phyloP scores from a whole-genome alignment of 2,329 filamentous ascomycete species.

The Zymoseptoria brevis region DNA sequence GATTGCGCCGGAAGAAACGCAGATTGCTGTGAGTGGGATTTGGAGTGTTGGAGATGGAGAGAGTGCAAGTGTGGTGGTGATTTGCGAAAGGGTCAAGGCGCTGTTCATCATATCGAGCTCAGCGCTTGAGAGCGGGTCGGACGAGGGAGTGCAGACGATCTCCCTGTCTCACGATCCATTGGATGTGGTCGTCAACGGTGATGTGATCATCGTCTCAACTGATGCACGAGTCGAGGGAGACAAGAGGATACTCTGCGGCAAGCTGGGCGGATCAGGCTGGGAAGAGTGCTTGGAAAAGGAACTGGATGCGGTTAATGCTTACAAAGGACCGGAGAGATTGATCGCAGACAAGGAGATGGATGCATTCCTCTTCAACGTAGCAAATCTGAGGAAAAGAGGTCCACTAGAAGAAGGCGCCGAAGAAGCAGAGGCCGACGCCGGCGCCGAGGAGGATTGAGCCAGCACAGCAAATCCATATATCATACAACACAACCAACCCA shows the following conservation, averaged over 20 bases:
- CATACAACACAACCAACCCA: too few relatives aligned
- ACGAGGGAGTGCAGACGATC: neutral
- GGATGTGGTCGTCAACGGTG: slow-evolving; percentile 9
- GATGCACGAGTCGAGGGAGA: slow-evolving; percentile 8
- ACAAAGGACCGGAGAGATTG: slow-evolving; percentile 11
- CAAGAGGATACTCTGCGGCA: neutral
- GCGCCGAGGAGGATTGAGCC: neutral
- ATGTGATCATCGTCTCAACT: slow-evolving; percentile 12
- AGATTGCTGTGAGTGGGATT: slow-evolving; percentile 45
- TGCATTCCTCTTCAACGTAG: slow-evolving; percentile 40
- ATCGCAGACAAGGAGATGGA: slow-evolving; percentile 34
- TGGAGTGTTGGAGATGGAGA: slow-evolving; percentile 31
- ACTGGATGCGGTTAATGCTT: slow-evolving; percentile 15
- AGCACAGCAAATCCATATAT: neutral
- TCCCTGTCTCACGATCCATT: slow-evolving; percentile 5
- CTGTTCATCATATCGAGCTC: slow-evolving; percentile 45
- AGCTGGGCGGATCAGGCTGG: neutral
- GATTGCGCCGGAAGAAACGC: slow-evolving; percentile 8
- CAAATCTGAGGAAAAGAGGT: slow-evolving; percentile 43
- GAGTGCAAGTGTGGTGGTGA: slow-evolving; percentile 27
- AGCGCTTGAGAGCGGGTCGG: neutral
- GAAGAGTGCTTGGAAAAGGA: neutral
- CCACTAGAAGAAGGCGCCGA: slow-evolving; percentile 4
- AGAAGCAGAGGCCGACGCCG: slow-evolving; percentile 4
- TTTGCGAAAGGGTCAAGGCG: slow-evolving; percentile 45